Evolutionary conservation across 768 basidiomycete species (phyloP).

Genomic region (Mycena rebaudengoi): DNA sequence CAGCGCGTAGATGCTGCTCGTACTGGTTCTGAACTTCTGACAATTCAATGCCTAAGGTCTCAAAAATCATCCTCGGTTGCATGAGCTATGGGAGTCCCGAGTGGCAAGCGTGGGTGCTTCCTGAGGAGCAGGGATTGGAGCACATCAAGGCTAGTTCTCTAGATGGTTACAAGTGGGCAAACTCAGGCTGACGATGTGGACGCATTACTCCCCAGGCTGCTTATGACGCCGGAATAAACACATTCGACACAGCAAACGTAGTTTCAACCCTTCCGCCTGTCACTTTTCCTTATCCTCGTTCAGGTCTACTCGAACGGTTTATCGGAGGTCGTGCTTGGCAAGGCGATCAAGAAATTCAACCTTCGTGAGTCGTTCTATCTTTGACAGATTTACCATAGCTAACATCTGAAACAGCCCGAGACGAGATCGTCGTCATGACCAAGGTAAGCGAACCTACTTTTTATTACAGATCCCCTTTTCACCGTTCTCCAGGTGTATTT

Average conservation of each 20-base stretch:
- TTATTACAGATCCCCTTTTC: neutral
- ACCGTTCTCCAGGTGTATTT: constrained; percentile 47
- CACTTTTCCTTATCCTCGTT: neutral
- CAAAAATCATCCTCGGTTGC: constrained; percentile 35
- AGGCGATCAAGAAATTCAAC: constrained; percentile 71
- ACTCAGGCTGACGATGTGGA: neutral
- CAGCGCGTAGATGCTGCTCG: too few relatives aligned
- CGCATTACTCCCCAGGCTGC: constrained; percentile 14
- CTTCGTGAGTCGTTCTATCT: too few relatives aligned
- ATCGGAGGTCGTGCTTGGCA: constrained; percentile 74
- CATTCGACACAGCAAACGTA: constrained; percentile 68
- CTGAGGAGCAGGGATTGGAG: constrained; percentile 43
- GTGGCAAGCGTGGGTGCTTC: constrained; percentile 41
- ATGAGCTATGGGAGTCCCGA: constrained; percentile 34
- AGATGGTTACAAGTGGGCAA: neutral
- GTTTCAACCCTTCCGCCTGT: constrained; percentile 1
- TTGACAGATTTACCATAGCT: too few relatives aligned
- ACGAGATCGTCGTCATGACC: constrained; percentile 81
- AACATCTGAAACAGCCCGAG: too few relatives aligned
- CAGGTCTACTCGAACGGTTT: constrained; percentile 72
- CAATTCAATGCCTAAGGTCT: neutral
- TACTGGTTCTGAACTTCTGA: too few relatives aligned
- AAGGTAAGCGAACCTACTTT: constrained; percentile 53
- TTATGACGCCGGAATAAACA: constrained; percentile 71
- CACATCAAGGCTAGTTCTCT: constrained; percentile 42